Base-by-base conservation (phyloP, 2,329 filamentous ascomycete genomes). In the Talaromyces sp. region DNA sequence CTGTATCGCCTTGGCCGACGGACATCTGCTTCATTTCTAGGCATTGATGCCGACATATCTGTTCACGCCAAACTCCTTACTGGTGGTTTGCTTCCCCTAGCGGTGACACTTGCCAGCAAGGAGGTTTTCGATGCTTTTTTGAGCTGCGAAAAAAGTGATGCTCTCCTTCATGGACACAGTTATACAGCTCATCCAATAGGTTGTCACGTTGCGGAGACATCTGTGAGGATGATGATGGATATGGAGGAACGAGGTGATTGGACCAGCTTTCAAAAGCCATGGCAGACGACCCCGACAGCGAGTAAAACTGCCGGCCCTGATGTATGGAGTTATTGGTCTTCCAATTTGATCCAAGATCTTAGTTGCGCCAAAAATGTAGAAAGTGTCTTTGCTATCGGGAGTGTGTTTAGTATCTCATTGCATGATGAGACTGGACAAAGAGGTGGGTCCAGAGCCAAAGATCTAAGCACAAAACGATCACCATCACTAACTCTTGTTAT, bases 51-150 rank as follows among this genome's bases (percentile, higher is more conserved):
- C 0, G 92, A 96, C 70, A 89, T 96, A 56, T 88, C 88, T 0
- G 89, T 93, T 0, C 89, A 96, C 71, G 92, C 92, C 6, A 96
- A 96, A 75, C 83, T 96, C 0, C 83, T 96, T 2, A 96, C 92
- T 0, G 92, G 92, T 0, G 92, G 92, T 0, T 78, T 95, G 0
- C 79, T 96, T 0, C 92, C 92, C 0, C 84, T 96, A 0, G 92
- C 89, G 71, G 85, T 88, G 0, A 96, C 92, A 0, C 79, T 91
- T 3, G 90, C 92, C 0, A 92, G 89, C 41, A 82, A 92, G 65
- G 83, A 82, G 65, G 88, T 96, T 54, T 95, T 93, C 75, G 72
- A 86, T 1, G 85, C 87, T 0, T 96, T 96, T 72, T 79, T 85
- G 13, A 88, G 88, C 61, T 81, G 85, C 1, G 87, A 92, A 58